Base-by-base conservation (phyloP, 23 red algal genomes). In the Agarophyton chilense region DNA sequence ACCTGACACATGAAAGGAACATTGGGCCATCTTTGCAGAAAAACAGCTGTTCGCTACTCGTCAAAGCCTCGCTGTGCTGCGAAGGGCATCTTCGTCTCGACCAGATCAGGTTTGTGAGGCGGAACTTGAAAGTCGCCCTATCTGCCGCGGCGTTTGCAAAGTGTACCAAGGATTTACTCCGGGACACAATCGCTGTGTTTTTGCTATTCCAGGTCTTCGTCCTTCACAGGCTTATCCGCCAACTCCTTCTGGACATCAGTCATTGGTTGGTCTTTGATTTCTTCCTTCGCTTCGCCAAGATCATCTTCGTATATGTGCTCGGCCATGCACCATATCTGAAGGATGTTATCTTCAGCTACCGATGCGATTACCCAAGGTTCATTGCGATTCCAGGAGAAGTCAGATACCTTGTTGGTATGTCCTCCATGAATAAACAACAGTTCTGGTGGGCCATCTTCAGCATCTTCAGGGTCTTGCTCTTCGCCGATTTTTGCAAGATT, bases 351-450 rank as follows among this genome's bases (percentile, higher is more conserved):
- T 57, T 99, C 97, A 17, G 97, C 93, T 11, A 99, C 97, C 25
- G 82, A 90, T 38, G 97, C 79, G 18, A 99, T 83, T 0, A 99
- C 68, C 94, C 94, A 99, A 19, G 97, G 93, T 44, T 99, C 97
- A 25, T 96, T 99, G 17, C 51, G 39, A 64, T 91, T 99, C 97
- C 97, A 99, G 18, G 92, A 90, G 54, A 99, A 94, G 35, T 99
- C 97, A 25, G 86, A 91, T 25, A 99, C 74, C 61, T 94, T 95
- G 55, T 87, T 88, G 0, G 97, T 99, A 60, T 99, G 97, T 12
- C 97, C 97, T 12, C 97, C 97, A 49, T 99, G 97, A 67, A 99
- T 94, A 82, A 99, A 99, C 78, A 99, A 58, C 2, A 99, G 75
- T 52, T 99, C 97, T 35, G 97, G 97, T 16, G 97, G 97, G 1